phyloP scores from a whole-genome alignment of 495 filamentous ascomycete genomes.

The Aspergillus funiculosus region DNA sequence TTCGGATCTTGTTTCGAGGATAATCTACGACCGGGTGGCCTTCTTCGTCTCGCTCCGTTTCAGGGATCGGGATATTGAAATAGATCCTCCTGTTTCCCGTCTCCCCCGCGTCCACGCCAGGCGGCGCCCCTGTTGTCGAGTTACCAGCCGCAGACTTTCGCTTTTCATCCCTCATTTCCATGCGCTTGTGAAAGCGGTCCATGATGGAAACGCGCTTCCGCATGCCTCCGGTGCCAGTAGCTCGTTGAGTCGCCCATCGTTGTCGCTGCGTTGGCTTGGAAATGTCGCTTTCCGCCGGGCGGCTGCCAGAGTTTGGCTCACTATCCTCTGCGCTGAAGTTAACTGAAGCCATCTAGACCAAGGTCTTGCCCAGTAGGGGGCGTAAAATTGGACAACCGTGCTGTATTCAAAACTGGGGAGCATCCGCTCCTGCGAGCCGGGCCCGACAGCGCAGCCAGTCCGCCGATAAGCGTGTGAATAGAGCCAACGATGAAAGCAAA shows the following conservation, averaged over 20 bases:
- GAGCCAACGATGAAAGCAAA: neutral
- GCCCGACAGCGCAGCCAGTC: constrained; percentile 24
- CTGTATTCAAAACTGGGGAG: constrained; percentile 15
- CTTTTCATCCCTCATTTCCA: constrained; percentile 56
- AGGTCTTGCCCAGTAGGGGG: constrained; percentile 24
- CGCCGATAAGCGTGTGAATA: constrained; percentile 2
- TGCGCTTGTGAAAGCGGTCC: constrained; percentile 64
- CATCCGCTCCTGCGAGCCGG: constrained; percentile 30
- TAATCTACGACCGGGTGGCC: constrained; percentile 65
- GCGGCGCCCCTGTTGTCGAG: constrained; percentile 34
- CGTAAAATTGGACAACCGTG: constrained; percentile 22
- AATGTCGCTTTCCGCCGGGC: constrained; percentile 43
- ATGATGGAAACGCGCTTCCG: constrained; percentile 82
- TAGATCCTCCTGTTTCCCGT: constrained; percentile 54
- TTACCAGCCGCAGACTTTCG: constrained; percentile 48
- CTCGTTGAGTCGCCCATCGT: constrained; percentile 90
- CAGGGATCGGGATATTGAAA: constrained; percentile 81
- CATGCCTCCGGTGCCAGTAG: constrained; percentile 63
- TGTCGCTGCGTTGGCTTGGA: constrained; percentile 62
- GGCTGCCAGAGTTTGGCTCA: constrained; percentile 23
- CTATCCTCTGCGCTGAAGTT: constrained; percentile 25
- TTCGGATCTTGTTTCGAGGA: constrained; percentile 92
- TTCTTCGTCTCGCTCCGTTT: constrained; percentile 74
- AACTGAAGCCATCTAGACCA: constrained; percentile 38
- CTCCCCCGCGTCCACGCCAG: constrained; percentile 33